Conservation (phyloP, 345 rosid genomes). For the Bruguiera gymnorhiza region DNA sequence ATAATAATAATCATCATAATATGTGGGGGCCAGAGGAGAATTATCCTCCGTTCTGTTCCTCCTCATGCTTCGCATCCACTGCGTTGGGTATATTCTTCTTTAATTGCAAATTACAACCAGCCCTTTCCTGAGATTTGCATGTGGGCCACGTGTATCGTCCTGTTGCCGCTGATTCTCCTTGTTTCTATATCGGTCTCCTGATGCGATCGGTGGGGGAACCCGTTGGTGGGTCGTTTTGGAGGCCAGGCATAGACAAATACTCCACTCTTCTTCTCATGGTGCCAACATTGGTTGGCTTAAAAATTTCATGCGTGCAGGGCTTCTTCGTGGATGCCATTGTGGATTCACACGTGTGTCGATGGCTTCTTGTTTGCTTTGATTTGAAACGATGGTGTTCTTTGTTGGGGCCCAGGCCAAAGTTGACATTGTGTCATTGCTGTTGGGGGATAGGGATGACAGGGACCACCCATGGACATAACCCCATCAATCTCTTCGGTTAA, state of each 20-base stretch:
- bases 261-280: not conserved
- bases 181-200: conserved; percentile 1
- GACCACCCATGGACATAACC: too few species aligned
- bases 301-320: conserved; percentile 15
- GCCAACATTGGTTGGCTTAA: not conserved
- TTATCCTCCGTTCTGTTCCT: conserved; percentile 25
- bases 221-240: conserved; percentile 43
- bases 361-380: not conserved
- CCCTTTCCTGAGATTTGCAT: conserved; percentile 37
- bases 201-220: conserved; percentile 20
- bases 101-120: conserved; percentile 10
- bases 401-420: too few species aligned
- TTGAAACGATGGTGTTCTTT: not conserved
- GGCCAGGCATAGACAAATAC: conserved; percentile 36
- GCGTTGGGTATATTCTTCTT: conserved; percentile 34
- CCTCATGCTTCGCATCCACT: conserved; percentile 47
- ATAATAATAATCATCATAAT: too few species aligned
- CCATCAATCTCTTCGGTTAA: too few species aligned
- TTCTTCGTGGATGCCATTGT: not conserved
- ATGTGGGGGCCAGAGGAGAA: conserved; percentile 27
- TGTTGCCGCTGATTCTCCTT: conserved; percentile 27
- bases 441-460: too few species aligned
- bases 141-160: conserved; percentile 52
- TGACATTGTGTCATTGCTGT: too few species aligned
- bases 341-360: not conserved